Conservation (phyloP, 1,284 basidiomycete genomes). For the Erythrobasidium hasegawianum region DNA sequence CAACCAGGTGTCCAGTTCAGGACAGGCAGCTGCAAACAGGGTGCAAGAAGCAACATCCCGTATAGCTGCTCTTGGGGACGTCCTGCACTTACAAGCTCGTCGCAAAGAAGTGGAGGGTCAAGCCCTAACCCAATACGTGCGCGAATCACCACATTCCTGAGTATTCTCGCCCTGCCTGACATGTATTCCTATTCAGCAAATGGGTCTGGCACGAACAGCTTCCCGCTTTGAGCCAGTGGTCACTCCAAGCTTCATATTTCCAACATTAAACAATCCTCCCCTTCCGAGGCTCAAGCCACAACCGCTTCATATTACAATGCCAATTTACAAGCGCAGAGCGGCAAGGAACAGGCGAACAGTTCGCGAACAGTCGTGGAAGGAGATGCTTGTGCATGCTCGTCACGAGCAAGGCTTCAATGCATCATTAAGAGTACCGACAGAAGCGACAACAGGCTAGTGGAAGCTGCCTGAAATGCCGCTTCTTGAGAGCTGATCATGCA, state of each 20-base stretch:
- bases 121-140: not conserved
- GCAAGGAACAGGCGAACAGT: conserved; percentile 54
- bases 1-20: too few relatives aligned
- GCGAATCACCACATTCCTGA: not conserved
- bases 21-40: too few relatives aligned
- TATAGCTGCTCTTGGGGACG: not conserved
- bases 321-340: conserved; percentile 61
- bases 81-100: not conserved
- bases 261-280: conserved; percentile 61
- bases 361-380: conserved; percentile 12
- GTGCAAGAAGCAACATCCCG: not conserved
- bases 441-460: too few relatives aligned
- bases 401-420: too few relatives aligned
- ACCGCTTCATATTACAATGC: conserved; percentile 62
- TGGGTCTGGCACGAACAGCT: conserved; percentile 20
- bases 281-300: conserved; percentile 74
- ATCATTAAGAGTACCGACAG: too few relatives aligned
- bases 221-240: conserved; percentile 56
- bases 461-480: too few relatives aligned
- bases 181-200: not conserved
- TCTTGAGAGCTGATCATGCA: too few relatives aligned
- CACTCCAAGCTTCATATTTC: conserved; percentile 63
- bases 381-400: conserved; percentile 16
- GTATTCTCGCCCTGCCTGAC: too few relatives aligned
- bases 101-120: not conserved